These are phyloP conservation scores for Dipodascopsis tothii DNA, from an alignment of 805 yeast genomes.

Conservation along the genomic window DNA sequence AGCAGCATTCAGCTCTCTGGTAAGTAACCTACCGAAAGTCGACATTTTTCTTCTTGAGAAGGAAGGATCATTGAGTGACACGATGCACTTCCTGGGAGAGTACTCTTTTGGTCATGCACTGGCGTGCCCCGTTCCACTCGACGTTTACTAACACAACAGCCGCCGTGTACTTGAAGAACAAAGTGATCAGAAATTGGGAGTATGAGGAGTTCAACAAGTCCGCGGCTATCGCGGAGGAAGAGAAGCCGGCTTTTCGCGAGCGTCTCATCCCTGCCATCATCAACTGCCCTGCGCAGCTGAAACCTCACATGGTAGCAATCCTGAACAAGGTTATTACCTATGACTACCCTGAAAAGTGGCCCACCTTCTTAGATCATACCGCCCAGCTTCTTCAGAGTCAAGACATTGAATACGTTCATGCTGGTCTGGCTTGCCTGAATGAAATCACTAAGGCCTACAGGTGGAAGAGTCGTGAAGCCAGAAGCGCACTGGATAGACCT, in stretches of 20 bases:
- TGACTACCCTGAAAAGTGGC: slow-evolving; percentile 52
- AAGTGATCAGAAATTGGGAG: slow-evolving; percentile 58
- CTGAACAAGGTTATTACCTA: slow-evolving; percentile 44
- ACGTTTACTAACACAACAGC: too few relatives aligned
- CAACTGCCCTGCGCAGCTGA: slow-evolving; percentile 36
- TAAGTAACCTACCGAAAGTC: slow-evolving; percentile 1
- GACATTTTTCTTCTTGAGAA: too few relatives aligned
- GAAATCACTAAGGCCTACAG: slow-evolving; percentile 66
- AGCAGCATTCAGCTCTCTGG: slow-evolving; percentile 21
- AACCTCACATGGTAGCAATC: slow-evolving; percentile 41
- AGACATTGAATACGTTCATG: slow-evolving; percentile 44
- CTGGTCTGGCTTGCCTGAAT: slow-evolving; percentile 63
- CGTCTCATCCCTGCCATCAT: slow-evolving; percentile 60
- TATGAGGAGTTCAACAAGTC: slow-evolving; percentile 29
- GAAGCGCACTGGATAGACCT: slow-evolving; percentile 48
- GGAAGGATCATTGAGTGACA: too few relatives aligned
- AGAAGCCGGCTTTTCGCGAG: slow-evolving; percentile 65
- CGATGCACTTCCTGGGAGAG: too few relatives aligned
- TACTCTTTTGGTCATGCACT: too few relatives aligned
- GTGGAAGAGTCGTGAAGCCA: slow-evolving; percentile 55
- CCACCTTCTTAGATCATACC: slow-evolving; percentile 43
- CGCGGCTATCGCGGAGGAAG: slow-evolving; percentile 51
- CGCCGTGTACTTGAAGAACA: slow-evolving; percentile 76
- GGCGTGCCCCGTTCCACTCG: too few relatives aligned
- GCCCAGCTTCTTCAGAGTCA: slow-evolving; percentile 38